These are phyloP conservation scores for Auxenochlorella pyrenoidosa DNA, from an alignment of 139 green algal genomes.

Conservation along the genomic window DNA sequence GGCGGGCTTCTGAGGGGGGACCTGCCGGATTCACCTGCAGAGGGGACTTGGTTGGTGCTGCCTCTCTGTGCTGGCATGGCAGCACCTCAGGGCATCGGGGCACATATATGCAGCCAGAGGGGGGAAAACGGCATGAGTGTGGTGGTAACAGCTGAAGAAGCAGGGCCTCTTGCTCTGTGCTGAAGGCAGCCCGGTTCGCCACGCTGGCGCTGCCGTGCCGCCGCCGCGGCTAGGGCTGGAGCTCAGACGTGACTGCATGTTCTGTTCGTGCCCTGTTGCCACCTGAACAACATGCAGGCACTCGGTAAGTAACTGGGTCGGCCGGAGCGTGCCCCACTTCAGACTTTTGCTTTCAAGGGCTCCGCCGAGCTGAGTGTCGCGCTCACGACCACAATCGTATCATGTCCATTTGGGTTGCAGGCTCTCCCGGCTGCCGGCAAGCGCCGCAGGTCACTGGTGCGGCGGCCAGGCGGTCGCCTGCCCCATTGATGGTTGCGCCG, in stretches of 20 bases:
- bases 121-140: too few relatives aligned
- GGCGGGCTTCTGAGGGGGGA: too few relatives aligned
- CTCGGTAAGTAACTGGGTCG: background rate
- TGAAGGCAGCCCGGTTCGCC: too few relatives aligned
- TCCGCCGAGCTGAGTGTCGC: background rate
- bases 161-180: too few relatives aligned
- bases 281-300: background rate
- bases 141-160: too few relatives aligned
- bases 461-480: background rate
- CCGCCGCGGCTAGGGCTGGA: background rate
- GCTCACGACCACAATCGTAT: background rate
- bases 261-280: background rate
- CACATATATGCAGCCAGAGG: too few relatives aligned
- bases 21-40: too few relatives aligned
- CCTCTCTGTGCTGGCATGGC: too few relatives aligned
- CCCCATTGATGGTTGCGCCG: background rate
- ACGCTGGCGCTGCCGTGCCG: background rate
- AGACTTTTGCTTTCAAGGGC: background rate
- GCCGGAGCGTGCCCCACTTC: background rate
- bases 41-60: too few relatives aligned
- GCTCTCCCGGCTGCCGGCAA: background rate
- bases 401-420: background rate
- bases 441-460: background rate
- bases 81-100: too few relatives aligned
- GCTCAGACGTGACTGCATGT: background rate